Conservation (phyloP, 768 basidiomycete genomes). For the Imleria badia region DNA sequence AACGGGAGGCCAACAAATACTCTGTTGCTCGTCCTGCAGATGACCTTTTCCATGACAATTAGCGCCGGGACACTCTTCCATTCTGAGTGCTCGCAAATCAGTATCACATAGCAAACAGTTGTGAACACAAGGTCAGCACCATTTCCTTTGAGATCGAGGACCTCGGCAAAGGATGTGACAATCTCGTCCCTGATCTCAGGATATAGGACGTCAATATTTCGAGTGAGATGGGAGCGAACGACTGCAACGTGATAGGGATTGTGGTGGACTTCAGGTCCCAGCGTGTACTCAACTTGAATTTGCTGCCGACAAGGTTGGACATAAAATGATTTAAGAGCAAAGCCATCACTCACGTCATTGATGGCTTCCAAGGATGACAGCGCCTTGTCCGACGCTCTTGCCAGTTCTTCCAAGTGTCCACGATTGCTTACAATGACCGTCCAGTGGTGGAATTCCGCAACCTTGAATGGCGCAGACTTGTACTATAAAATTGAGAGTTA, state of each 20-base stretch:
- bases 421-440: slow-evolving; percentile 34
- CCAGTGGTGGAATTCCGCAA: slow-evolving; percentile 36
- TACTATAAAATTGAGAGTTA: not conserved
- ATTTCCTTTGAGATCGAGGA: slow-evolving; percentile 25
- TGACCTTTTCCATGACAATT: slow-evolving; percentile 30
- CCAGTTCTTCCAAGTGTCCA: slow-evolving; percentile 39
- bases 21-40: slow-evolving; percentile 32
- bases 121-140: slow-evolving; percentile 3
- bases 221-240: slow-evolving; percentile 32
- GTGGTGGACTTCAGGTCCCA: slow-evolving; percentile 32
- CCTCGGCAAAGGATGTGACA: slow-evolving; percentile 38
- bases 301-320: slow-evolving; percentile 24
- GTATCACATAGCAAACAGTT: no score
- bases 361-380: slow-evolving; percentile 35
- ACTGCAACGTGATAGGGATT: slow-evolving; percentile 29
- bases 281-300: slow-evolving; percentile 37
- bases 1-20: slow-evolving; percentile 48
- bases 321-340: no score
- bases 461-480: slow-evolving; percentile 29
- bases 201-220: slow-evolving; percentile 40
- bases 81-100: slow-evolving; percentile 28
- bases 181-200: no score
- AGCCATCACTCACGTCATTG: slow-evolving; percentile 32
- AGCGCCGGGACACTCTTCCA: slow-evolving; percentile 37
- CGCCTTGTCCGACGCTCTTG: slow-evolving; percentile 37